phyloP scores from a whole-genome alignment of 345 rosid genomes.

The Populus simonii region DNA sequence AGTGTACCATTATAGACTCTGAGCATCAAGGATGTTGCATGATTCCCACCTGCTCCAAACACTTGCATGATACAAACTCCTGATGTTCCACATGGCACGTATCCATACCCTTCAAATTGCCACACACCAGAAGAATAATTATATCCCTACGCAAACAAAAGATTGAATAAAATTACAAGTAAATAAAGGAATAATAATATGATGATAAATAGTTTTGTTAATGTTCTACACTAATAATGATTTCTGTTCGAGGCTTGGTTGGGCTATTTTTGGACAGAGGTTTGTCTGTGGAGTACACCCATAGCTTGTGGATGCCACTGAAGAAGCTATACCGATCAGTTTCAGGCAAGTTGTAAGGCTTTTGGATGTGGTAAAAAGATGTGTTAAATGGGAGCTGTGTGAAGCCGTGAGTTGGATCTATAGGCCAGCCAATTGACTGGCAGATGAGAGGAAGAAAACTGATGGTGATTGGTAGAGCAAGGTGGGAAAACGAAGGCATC shows the following conservation, averaged over 20 bases:
- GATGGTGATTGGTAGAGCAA: background rate
- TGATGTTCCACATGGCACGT: conserved; percentile 29
- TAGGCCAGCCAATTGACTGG: background rate
- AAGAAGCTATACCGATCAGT: conserved; percentile 2
- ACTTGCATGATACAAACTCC: conserved; percentile 38
- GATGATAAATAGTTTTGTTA: background rate
- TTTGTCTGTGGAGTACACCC: conserved; percentile 10
- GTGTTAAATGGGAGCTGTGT: background rate
- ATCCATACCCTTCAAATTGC: conserved; percentile 40
- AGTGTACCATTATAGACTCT: conserved; percentile 36
- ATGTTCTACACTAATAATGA: background rate
- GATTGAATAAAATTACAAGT: background rate
- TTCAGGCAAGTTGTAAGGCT: conserved; percentile 2
- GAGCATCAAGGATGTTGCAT: background rate
- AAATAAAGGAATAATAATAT: background rate
- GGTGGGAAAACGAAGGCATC: no score
- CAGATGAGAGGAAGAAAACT: background rate
- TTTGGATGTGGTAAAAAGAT: background rate
- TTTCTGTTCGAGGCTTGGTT: conserved; percentile 11
- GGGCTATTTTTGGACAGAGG: conserved; percentile 7
- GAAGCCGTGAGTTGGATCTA: conserved; percentile 5
- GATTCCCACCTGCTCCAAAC: conserved; percentile 22
- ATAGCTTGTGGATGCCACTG: conserved; percentile 1
- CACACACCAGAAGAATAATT: conserved; percentile 29
- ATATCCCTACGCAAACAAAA: conserved; percentile 20